Evolutionary conservation across 331 rosid genomes (phyloP).

Genomic region (Malus hybrid): DNA sequence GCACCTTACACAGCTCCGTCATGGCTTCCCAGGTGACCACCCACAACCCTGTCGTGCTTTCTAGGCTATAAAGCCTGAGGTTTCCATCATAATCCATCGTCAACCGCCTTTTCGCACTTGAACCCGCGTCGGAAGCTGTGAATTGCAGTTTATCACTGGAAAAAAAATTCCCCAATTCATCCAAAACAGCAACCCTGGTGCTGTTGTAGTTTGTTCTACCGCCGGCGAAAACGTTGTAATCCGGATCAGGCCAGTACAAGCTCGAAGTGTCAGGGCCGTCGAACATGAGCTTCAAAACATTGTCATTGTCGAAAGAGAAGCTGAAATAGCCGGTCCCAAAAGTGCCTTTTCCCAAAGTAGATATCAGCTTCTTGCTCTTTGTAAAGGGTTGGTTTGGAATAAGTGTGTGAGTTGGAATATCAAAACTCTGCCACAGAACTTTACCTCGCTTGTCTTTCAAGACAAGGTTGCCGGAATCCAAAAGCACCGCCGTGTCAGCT

Average conservation of each 20-base stretch:
- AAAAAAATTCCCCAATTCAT: neutral
- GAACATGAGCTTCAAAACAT: slow-evolving; percentile 6
- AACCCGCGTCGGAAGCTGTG: neutral
- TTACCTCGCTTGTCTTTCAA: neutral
- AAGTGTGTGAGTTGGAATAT: slow-evolving; percentile 17
- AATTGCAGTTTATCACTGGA: neutral
- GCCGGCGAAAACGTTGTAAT: neutral
- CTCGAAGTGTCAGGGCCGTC: slow-evolving; percentile 11
- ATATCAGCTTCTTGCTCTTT: neutral
- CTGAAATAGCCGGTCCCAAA: slow-evolving; percentile 5
- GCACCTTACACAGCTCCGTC: neutral
- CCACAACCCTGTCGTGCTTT: neutral
- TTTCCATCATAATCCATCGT: slow-evolving; percentile 6
- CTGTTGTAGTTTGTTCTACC: neutral
- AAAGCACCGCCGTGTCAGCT: neutral
- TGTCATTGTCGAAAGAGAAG: slow-evolving; percentile 8
- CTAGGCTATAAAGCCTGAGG: neutral
- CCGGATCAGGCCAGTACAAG: slow-evolving; percentile 10
- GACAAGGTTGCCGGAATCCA: slow-evolving; percentile 11
- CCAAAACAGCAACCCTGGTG: neutral
- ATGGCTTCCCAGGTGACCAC: slow-evolving; percentile 5
- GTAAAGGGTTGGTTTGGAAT: slow-evolving; percentile 11
- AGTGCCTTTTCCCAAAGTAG: slow-evolving; percentile 3
- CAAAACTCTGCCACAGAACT: slow-evolving; percentile 21
- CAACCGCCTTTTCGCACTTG: slow-evolving; percentile 1